Evolutionary conservation across 257 asterid genomes (phyloP), one percentile per base, ranked within the genome.

Genomic region (Catharanthus roseus): DNA sequence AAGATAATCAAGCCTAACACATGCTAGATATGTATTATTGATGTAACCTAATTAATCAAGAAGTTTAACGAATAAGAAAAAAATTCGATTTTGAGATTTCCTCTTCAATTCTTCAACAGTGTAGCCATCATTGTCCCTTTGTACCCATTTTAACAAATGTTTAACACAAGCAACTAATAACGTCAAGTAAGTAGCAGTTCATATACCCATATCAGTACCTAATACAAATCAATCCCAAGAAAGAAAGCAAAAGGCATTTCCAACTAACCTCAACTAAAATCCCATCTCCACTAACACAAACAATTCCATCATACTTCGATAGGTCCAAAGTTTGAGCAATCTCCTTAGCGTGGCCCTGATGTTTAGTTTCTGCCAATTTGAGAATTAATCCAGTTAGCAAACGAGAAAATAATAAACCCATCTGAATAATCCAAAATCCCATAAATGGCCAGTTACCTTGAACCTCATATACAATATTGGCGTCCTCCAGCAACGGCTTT

Each of bases 201-300:
- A n/a, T n/a, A n/a, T n/a, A n/a, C n/a, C n/a, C n/a, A n/a, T n/a
- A n/a, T n/a, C n/a, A n/a, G n/a, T n/a, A n/a, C n/a, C n/a, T n/a
- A n/a, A n/a, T n/a, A n/a, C n/a, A n/a, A n/a, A n/a, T n/a, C n/a
- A n/a, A n/a, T n/a, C n/a, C 42, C 65, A 60, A 31, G 65, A 38
- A 67, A 66, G 41, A 45, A 8, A 31, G 28, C 69, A 19, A 41
- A 26, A 1, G 23, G 63, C 23, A 67, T 67, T 55, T 69, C 78
- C 56, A 74, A 77, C 90, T 75, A 60, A 91, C 99, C 97, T 95
- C 99, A 77, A 91, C 99, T 45, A 95, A 73, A 82, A 89, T 68
- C 36, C 99, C 99, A 45, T 95, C 99, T 44, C 99, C 99, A 19
- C 99, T 95, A 62, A 89, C 93, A 72, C 99, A 95, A 70, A 95